Evolutionary conservation across 441 rosid species (phyloP).

Genomic region (Codiaeum variegatum): DNA sequence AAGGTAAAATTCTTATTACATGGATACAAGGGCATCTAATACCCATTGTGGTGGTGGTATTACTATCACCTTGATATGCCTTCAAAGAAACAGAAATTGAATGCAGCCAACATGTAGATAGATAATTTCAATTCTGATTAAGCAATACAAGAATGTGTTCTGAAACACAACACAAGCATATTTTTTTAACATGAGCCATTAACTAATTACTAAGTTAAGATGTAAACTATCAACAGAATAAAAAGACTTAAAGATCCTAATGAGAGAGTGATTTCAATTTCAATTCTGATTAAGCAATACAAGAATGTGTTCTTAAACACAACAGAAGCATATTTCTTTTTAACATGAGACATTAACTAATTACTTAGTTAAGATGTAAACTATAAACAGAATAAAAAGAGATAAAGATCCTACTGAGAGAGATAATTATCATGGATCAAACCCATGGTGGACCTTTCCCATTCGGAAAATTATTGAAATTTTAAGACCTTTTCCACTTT

Average conservation of each 20-base stretch:
- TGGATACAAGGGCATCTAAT: background rate
- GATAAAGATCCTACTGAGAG: background rate
- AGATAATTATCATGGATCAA: background rate
- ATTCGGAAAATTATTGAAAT: background rate
- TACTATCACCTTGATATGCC: background rate
- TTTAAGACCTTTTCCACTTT: background rate
- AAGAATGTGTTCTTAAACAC: background rate
- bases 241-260: background rate
- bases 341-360: too few species aligned
- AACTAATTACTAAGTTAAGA: background rate
- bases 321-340: too few species aligned
- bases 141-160: too few species aligned
- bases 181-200: too few species aligned
- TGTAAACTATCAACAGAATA: conserved; percentile 5
- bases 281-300: too few species aligned
- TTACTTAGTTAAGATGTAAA: background rate
- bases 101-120: background rate
- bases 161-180: background rate
- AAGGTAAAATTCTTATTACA: background rate
- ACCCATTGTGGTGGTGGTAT: too few species aligned
- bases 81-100: background rate
- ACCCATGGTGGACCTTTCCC: background rate
- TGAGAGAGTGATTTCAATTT: background rate
- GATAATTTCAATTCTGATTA: background rate
- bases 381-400: background rate